Evolutionary conservation across 106 monocot genomes (phyloP).

Genomic region (Platanthera zijinensis): DNA sequence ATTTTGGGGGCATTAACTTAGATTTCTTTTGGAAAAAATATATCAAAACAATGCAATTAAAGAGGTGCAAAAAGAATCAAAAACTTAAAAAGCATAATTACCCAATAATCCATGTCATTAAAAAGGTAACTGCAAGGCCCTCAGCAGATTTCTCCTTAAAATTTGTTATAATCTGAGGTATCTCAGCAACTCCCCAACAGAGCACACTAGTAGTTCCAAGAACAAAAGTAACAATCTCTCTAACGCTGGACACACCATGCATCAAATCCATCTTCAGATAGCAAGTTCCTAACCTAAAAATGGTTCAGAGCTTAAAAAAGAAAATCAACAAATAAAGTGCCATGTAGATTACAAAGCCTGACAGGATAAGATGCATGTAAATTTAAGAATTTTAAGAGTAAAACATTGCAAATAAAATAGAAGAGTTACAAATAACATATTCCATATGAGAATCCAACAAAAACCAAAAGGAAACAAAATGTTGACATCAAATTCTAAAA

Average conservation of each 20-base stretch:
- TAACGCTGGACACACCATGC: conserved; percentile 23
- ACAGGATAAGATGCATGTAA: too few species aligned
- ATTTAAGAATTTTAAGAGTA: too few species aligned
- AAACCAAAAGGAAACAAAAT: too few species aligned
- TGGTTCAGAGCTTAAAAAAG: background rate
- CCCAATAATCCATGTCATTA: conserved; percentile 82
- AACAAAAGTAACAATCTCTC: conserved; percentile 23
- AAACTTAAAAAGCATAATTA: conserved; percentile 10
- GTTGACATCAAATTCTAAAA: too few species aligned
- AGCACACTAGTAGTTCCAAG: conserved; percentile 62
- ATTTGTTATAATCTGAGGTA: conserved; percentile 82
- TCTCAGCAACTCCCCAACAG: conserved; percentile 73
- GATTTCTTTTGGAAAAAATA: background rate
- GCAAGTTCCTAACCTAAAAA: background rate
- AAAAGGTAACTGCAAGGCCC: conserved; percentile 58
- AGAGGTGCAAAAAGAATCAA: background rate
- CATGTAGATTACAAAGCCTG: too few species aligned
- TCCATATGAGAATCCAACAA: too few species aligned
- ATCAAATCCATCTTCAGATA: conserved; percentile 25
- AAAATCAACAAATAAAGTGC: too few species aligned
- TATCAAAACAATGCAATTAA: background rate
- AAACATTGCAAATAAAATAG: too few species aligned
- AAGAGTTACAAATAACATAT: too few species aligned
- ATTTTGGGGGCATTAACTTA: background rate
- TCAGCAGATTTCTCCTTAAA: conserved; percentile 55